Evolutionary conservation across 352 stramenopile species (phyloP), one percentile per base, ranked within the genome.

Genomic region (Phytophthora hibernalis): DNA sequence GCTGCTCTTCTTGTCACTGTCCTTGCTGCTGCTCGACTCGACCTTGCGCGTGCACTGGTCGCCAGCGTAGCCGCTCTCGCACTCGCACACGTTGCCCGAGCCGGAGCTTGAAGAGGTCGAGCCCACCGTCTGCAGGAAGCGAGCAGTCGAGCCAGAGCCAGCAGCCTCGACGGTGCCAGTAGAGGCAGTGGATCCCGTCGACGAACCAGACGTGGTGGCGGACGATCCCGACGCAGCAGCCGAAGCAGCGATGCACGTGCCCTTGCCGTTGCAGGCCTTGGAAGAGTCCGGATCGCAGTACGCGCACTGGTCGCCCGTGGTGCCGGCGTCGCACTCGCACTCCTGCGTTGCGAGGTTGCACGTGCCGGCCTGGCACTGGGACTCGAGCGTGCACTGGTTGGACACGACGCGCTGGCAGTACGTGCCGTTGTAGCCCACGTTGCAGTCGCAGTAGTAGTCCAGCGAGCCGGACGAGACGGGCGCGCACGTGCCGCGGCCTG

Each of bases 401-500:
- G 82, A 86, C 26, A 70, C 79, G 26, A 92, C 82, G 67, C 85
- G 87, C 65, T 93, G 70, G 58, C 85, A 93, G 74, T 87, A 93
- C 11, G 75, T 89, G 58, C 85, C 85, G 56, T 78, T 85, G 80
- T 91, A 93, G 26, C 85, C 85, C 12, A 92, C 73, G 70, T 92
- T 91, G 67, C 82, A 93, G 38, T 69, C 54, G 65, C 85, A 93
- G 49, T 63, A 38, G 72, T 91, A 93, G 31, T 85, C 54, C 73
- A 90, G 83, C 7, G 70, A 72, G 24, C 66, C 66, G 1, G 66
- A 69, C 26, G 65, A 67, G 9, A 66, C 72, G 3, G 85, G 85
- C 3, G 67, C 35, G 61, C 85, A 93, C 53, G 85, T 93, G 37
- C 85, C 85, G 47, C 80, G 83, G 44, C 80, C 79, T n/a, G 83